Evolutionary conservation across 495 filamentous ascomycete genomes (phyloP).

Genomic region (Penicillium psychrofluorescens): DNA sequence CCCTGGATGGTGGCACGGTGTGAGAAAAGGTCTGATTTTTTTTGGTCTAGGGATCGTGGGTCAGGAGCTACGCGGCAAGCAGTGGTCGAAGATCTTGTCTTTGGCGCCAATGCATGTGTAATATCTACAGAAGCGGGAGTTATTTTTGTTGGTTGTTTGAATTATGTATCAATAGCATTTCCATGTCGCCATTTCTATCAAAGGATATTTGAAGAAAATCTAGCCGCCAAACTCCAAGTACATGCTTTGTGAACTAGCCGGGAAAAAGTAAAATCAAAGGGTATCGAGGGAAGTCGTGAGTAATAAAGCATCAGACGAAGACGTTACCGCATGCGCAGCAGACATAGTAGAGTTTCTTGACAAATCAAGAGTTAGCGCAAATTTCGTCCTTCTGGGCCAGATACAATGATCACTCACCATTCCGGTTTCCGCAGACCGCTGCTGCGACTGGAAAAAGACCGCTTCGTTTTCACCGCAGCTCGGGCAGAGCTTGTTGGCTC

Average conservation of each 20-base stretch:
- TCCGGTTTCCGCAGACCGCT: slow-evolving; percentile 90
- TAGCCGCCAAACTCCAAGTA: slow-evolving; percentile 18
- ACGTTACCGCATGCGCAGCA: slow-evolving; percentile 89
- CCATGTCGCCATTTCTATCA: not conserved
- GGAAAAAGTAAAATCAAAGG: slow-evolving; percentile 17
- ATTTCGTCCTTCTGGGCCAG: not conserved
- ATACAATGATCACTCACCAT: slow-evolving; percentile 61
- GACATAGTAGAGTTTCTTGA: slow-evolving; percentile 96
- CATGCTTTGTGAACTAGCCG: slow-evolving; percentile 5
- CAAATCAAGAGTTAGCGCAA: not conserved
- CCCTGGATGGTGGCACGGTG: too few relatives aligned
- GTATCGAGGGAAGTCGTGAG: slow-evolving; percentile 25
- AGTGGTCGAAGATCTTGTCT: slow-evolving; percentile 97
- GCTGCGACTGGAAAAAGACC: slow-evolving; percentile 97
- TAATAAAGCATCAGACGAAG: slow-evolving; percentile 49
- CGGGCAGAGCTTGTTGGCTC: slow-evolving; percentile 75
- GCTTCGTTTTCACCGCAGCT: slow-evolving; percentile 77
- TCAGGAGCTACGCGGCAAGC: slow-evolving; percentile 73
- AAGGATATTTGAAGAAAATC: too few relatives aligned
- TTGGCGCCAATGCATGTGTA: slow-evolving; percentile 91
- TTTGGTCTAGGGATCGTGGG: slow-evolving; percentile 66
- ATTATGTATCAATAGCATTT: slow-evolving; percentile 30
- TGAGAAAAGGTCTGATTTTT: too few relatives aligned
- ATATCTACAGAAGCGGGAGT: slow-evolving; percentile 20
- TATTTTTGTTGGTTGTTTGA: slow-evolving; percentile 12